Base-by-base conservation (phyloP, 148 eudicot genomes). In the Simmondsia chinensis region DNA sequence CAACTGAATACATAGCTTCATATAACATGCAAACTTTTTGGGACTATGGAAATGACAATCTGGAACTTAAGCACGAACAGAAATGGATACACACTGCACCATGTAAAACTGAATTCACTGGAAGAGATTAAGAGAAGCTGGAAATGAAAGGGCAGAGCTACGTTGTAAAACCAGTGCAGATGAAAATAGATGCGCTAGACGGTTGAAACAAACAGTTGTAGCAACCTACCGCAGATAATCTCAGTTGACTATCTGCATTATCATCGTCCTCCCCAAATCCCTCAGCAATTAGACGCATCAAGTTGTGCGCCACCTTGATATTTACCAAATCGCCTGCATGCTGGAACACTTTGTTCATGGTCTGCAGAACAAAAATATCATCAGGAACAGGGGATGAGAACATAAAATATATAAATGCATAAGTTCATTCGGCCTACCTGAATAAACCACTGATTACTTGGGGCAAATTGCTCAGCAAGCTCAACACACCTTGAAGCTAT, bases 391-490 rank as follows among this genome's bases (percentile, higher is more conserved):
- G 6, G 34, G 34, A 3, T 32, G 38, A n/a, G n/a, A n/a, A n/a
- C n/a, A n/a, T n/a, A n/a, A n/a, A n/a, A n/a, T n/a, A n/a, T n/a
- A n/a, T n/a, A n/a, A n/a, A n/a, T n/a, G n/a, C n/a, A n/a, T n/a
- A n/a, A n/a, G n/a, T n/a, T n/a, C n/a, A n/a, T n/a, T n/a, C n/a
- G n/a, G n/a, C 42, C 39, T 56, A 91, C 99, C 96, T 76, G 89
- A 61, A 91, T 86, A 63, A 91, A 91, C 99, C 99, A 91, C 14
- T 91, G 86, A 74, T 91, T 91, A 72, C 89, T 86, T 22, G 99
- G 99, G 43, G 99, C 99, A 64, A 70, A 91, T 48, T 86, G 96
- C 69, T 91, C 99, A 5, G 94, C 99, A 70, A 91, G 99, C 69
- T 91, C 99, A 52, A 85, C 89, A 72, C 96, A 86, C 51, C 99